These are phyloP conservation scores for Yarrowia sp. DNA, from an alignment of 805 yeast species.

Conservation along the genomic window DNA sequence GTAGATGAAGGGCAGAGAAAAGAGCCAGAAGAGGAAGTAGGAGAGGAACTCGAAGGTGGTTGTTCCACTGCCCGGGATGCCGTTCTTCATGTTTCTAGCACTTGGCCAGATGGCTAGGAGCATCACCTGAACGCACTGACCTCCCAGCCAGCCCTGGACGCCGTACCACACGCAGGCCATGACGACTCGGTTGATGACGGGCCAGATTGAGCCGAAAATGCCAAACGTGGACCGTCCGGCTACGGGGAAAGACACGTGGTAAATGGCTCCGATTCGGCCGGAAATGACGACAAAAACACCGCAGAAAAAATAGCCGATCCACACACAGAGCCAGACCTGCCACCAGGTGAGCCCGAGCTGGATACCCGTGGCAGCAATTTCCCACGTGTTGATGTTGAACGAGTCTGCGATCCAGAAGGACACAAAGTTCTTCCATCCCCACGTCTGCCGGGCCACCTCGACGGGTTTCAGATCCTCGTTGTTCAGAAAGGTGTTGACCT, in stretches of 20 bases:
- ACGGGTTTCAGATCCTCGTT: slow-evolving; percentile 83
- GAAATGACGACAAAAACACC: slow-evolving; percentile 73
- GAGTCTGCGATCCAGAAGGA: slow-evolving; percentile 90
- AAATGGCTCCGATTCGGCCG: slow-evolving; percentile 79
- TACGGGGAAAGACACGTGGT: slow-evolving; percentile 87
- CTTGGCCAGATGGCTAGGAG: slow-evolving; percentile 72
- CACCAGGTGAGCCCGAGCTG: slow-evolving; percentile 83
- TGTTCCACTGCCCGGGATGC: slow-evolving; percentile 63
- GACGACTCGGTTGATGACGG: slow-evolving; percentile 83
- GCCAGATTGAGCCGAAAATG: slow-evolving; percentile 86
- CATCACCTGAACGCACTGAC: slow-evolving; percentile 81
- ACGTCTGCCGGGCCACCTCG: slow-evolving; percentile 72
- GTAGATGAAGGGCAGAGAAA: slow-evolving; percentile 79
- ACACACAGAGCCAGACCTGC: slow-evolving; percentile 88
- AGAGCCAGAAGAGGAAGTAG: slow-evolving; percentile 83
- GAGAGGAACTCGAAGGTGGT: slow-evolving; percentile 75
- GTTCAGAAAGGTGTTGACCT: slow-evolving; percentile 57
- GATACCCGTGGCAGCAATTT: slow-evolving; percentile 87
- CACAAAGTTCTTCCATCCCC: slow-evolving; percentile 84
- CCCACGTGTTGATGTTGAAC: slow-evolving; percentile 89
- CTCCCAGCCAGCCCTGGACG: slow-evolving; percentile 85
- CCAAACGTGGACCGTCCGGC: slow-evolving; percentile 85
- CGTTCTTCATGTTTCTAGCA: slow-evolving; percentile 53
- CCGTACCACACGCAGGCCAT: slow-evolving; percentile 90
- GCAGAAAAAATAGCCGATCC: slow-evolving; percentile 79